Base-by-base conservation (phyloP, 768 basidiomycete genomes). In the Kwoniella sp. region DNA sequence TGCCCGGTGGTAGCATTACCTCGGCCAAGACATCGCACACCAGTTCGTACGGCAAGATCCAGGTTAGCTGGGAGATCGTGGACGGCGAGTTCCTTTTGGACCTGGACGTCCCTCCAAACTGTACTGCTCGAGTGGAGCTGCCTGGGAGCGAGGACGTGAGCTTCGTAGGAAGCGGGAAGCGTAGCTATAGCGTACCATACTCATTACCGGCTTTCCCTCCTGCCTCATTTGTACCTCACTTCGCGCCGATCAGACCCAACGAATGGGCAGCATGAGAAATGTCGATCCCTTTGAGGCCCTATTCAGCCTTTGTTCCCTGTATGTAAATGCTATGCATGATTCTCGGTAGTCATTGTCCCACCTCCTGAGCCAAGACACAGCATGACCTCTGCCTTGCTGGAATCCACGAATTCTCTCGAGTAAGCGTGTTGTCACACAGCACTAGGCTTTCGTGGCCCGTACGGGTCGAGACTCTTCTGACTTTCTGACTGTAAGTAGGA, bases 1-100 rank as follows among this genome's bases (percentile, higher is more conserved):
- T 54, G 41, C 76, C 76, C 13, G 76, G 76, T 11, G 76, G 76
- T 3, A 75, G 72, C 8, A 53, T 77, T 26, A 72, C 68, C 15
- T 61, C 60, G 3, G 75, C 75, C 20, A 53, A 47, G 29, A 64
- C 64, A 8, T 55, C 37, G 17, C 62, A 58, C 34, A 22, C 38
- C 52, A 41, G 57, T 8, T 72, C 73, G 0, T 73, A 72, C 41
- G 73, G 76, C 2, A 53, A 37, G 15, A 48, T 72, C 28, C 23
- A 48, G 4, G 57, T 63, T 17, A 56, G 56, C 5, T 77, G 76
- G 76, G 50, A 45, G 13, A 57, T 77, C 2, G 50, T 63, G 15
- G 58, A 62, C 20, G 66, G 67, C 13, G n/a, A 58, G 29, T 41
- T 73, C 20, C n/a, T 52, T 11, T 65, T 76, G 13, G 23, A 34